Evolutionary conservation across 371 early-diverging fungal genomes (phyloP), one percentile per base, ranked within the genome.

Genomic region (Apophysomyces ossiformis): DNA sequence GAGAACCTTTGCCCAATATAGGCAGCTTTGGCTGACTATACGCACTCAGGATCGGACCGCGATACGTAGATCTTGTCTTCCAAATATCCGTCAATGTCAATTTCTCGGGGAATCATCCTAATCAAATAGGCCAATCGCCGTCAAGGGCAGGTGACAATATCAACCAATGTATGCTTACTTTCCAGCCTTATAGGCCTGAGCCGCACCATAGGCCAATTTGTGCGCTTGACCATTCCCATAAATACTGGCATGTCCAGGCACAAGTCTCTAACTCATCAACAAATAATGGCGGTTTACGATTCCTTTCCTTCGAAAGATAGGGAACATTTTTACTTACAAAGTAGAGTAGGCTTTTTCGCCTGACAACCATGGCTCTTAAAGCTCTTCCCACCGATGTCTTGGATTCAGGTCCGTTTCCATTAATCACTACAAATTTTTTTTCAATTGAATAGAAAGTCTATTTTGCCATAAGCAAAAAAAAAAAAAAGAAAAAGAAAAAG

Each of bases 201-300:
- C 54, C 4, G 54, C 54, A 21, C 18, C n/a, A 21, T 50, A 50
- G 11, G 54, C 54, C 21, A 50, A 50, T 6, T 50, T 50, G 54
- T 50, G 54, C 18, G 54, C 54, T 50, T 50, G n/a, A 7, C 21
- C 21, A 26, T 50, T 50, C 21, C 54, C 54, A 50, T n/a, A 21
- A 7, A 50, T 21, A 9, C 21, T 50, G 9, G 54, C 54, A 50
- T 50, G 54, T 50, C 54, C 54, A 8, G 54, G 54, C n/a, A 50
- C 54, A 1, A 18, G 18, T 21, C 54, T 50, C 54, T 50, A 11
- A 5, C 54, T 26, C 21, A 0, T 50, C 5, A 50, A 26, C 4
- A 50, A 7, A n/a, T 21, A 7, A 21, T 4, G 2, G 3, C 2
- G 1, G 32, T 26, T 26, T 26, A 26, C 2, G 2, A 26, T 26